These are phyloP conservation scores for Dorcoceras hygrometricum DNA, from an alignment of 257 asterid genomes.

Conservation along the genomic window DNA sequence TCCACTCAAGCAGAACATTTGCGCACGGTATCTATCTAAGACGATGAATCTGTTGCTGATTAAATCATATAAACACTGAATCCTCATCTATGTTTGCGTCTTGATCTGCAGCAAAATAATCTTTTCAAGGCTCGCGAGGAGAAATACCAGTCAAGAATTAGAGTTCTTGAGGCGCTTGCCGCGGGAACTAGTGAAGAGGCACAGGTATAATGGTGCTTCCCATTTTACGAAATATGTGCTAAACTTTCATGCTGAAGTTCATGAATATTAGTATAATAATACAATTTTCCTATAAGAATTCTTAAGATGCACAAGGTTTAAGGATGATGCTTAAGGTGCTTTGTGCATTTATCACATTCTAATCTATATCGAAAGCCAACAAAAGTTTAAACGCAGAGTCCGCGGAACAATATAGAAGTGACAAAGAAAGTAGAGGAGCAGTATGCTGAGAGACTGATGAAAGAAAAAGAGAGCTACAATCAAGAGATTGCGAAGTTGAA, in stretches of 20 bases:
- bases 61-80: neutral
- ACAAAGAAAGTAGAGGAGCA: constrained; percentile 38
- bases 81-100: constrained; percentile 10
- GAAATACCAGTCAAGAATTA: constrained; percentile 85
- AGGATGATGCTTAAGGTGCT: constrained; percentile 8
- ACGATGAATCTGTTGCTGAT: constrained; percentile 1
- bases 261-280: constrained; percentile 9
- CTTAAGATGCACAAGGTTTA: constrained; percentile 54
- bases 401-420: constrained; percentile 25
- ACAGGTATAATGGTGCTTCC: constrained; percentile 39
- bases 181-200: constrained; percentile 74
- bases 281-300: constrained; percentile 10
- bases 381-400: constrained; percentile 36
- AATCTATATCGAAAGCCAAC: neutral
- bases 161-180: constrained; percentile 93
- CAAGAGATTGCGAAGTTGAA: constrained; percentile 35
- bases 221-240: neutral
- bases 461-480: constrained; percentile 45
- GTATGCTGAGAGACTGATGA: constrained; percentile 34
- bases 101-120: constrained; percentile 68
- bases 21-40: constrained; percentile 49
- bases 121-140: constrained; percentile 87
- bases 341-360: neutral
- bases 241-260: neutral
- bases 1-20: constrained; percentile 88